Evolutionary conservation across 768 basidiomycete species (phyloP).

Genomic region (Pleurotus pulmonarius): DNA sequence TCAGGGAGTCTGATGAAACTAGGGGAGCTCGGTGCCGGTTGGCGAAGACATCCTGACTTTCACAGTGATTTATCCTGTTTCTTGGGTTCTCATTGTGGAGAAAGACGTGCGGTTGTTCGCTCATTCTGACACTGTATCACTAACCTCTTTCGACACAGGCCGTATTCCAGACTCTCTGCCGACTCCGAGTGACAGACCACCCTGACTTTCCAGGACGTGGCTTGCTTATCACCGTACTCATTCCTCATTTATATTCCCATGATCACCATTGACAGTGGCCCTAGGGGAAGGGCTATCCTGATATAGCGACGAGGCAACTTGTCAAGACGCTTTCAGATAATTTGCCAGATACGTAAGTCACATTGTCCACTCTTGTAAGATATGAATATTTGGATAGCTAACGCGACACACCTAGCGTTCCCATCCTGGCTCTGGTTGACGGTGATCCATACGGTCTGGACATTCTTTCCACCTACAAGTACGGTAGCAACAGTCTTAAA

Average conservation of each 20-base stretch:
- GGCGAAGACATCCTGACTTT: constrained; percentile 69
- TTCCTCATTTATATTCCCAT: background rate
- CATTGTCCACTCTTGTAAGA: too few species aligned
- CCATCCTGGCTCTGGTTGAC: constrained; percentile 80
- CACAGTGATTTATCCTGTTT: constrained; percentile 45
- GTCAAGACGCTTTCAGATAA: constrained; percentile 67
- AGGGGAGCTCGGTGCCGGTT: constrained; percentile 78
- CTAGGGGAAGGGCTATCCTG: constrained; percentile 97
- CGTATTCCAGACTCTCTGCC: constrained; percentile 86
- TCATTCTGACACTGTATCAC: background rate
- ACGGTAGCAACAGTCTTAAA: constrained; percentile 66
- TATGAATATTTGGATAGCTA: too few species aligned
- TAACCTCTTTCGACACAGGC: constrained; percentile 51
- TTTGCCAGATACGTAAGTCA: constrained; percentile 53
- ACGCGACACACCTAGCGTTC: constrained; percentile 45
- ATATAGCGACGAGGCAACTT: constrained; percentile 85
- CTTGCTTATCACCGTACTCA: constrained; percentile 69
- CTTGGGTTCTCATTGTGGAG: constrained; percentile 87
- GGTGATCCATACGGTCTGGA: constrained; percentile 91
- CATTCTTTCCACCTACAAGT: constrained; percentile 84
- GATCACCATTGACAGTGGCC: background rate
- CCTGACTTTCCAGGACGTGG: constrained; percentile 56
- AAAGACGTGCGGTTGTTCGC: constrained; percentile 66
- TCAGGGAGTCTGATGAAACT: constrained; percentile 1
- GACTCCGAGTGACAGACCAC: constrained; percentile 46